These are phyloP conservation scores for Mycotypha africana DNA, from an alignment of 371 early-diverging fungal genomes.

Conservation along the genomic window DNA sequence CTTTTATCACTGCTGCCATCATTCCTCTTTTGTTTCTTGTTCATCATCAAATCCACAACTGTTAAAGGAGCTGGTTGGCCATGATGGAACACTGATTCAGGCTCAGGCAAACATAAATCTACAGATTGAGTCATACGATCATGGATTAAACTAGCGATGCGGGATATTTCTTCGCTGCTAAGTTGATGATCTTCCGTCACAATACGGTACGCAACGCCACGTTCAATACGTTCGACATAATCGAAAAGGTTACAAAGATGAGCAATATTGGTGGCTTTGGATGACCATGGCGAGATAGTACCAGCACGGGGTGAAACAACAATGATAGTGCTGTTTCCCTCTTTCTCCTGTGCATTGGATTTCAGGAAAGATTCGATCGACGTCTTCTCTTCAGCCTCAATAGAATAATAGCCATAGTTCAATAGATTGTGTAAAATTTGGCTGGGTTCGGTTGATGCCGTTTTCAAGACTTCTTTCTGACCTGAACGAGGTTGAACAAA, in stretches of 20 bases:
- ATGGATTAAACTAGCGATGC: slow-evolving; percentile 59
- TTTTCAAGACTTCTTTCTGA: slow-evolving; percentile 25
- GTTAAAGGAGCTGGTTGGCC: slow-evolving; percentile 75
- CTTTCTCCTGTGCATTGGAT: slow-evolving; percentile 17
- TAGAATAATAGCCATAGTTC: slow-evolving; percentile 41
- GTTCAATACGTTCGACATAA: slow-evolving; percentile 79
- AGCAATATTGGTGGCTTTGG: slow-evolving; percentile 96
- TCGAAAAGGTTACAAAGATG: slow-evolving; percentile 75
- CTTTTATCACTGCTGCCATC: too few relatives aligned
- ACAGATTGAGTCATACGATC: slow-evolving; percentile 94
- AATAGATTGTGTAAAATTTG: slow-evolving; percentile 41
- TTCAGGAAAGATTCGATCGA: slow-evolving; percentile 36
- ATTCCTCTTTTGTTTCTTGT: too few relatives aligned
- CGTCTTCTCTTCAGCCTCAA: slow-evolving; percentile 20
- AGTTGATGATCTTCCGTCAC: slow-evolving; percentile 28
- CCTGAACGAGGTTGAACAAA: slow-evolving; percentile 59
- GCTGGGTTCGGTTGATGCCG: slow-evolving; percentile 30
- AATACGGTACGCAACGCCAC: slow-evolving; percentile 73
- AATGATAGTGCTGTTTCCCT: slow-evolving; percentile 34
- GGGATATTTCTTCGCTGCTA: slow-evolving; percentile 28
- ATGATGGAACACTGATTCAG: slow-evolving; percentile 68
- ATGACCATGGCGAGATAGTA: slow-evolving; percentile 98
- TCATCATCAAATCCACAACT: slow-evolving; percentile 56
- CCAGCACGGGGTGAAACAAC: slow-evolving; percentile 85
- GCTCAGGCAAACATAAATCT: slow-evolving; percentile 51